Percentiles rank a stretch among this genome's conserved stretches.
These are phyloP conservation scores for Asterionellopsis glacialis DNA, from an alignment of 108 stramenopile genomes.

Conservation along the genomic window DNA sequence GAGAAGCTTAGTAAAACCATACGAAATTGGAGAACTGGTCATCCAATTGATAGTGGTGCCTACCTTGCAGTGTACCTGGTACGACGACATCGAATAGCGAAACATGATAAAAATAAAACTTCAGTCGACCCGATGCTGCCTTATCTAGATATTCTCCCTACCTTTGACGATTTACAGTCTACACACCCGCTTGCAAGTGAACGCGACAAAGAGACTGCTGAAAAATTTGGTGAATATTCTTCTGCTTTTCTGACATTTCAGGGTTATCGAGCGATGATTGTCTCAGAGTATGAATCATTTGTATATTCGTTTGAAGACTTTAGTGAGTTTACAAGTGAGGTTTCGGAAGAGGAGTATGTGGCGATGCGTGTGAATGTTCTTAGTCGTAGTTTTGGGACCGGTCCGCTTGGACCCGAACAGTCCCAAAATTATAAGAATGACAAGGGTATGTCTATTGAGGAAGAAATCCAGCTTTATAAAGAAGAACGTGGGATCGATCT, in stretches of 20 bases:
- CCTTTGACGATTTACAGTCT: slow-evolving; percentile 33
- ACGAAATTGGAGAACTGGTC: not conserved
- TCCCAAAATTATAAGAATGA: slow-evolving; percentile 24
- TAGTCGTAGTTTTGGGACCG: slow-evolving; percentile 68
- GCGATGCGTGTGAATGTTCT: slow-evolving; percentile 66
- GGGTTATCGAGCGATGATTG: slow-evolving; percentile 53
- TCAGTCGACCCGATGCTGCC: slow-evolving; percentile 6
- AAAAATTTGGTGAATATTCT: slow-evolving; percentile 14
- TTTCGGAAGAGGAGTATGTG: slow-evolving; percentile 43
- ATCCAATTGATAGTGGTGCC: slow-evolving; percentile 58
- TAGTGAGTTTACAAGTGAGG: slow-evolving; percentile 32
- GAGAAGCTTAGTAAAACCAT: slow-evolving; percentile 30
- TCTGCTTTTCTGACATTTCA: slow-evolving; percentile 24
- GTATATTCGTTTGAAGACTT: slow-evolving; percentile 14
- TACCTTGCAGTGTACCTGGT: slow-evolving; percentile 64
- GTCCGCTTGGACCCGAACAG: slow-evolving; percentile 24
- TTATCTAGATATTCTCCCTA: slow-evolving; percentile 37
- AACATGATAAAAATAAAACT: not conserved
- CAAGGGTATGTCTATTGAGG: slow-evolving; percentile 19
- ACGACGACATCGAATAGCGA: slow-evolving; percentile 9
- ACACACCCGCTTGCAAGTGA: slow-evolving; percentile 53
- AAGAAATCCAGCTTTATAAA: slow-evolving; percentile 50
- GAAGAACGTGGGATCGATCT: slow-evolving; percentile 33
- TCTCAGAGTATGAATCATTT: slow-evolving; percentile 59
- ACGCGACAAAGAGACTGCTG: slow-evolving; percentile 29